Evolutionary conservation across 1,139 yeast species (phyloP).

Genomic region (Yamadazyma triangularis): DNA sequence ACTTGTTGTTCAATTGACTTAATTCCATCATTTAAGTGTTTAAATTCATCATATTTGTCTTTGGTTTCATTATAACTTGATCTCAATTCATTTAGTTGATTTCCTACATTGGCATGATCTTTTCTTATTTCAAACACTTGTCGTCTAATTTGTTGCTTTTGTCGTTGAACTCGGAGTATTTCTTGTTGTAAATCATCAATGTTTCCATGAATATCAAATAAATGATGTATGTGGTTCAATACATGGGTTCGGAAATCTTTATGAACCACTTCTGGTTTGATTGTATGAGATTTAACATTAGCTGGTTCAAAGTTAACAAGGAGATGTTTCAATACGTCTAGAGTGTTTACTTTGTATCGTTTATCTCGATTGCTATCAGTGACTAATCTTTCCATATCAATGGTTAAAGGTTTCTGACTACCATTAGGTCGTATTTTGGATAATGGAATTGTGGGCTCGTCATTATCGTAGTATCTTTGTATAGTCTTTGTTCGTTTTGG

Average conservation of each 20-base stretch:
- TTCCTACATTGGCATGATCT: slow-evolving; percentile 35
- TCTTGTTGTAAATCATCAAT: slow-evolving; percentile 38
- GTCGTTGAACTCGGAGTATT: slow-evolving; percentile 30
- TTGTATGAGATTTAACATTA: slow-evolving; percentile 9
- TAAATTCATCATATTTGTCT: slow-evolving; percentile 19
- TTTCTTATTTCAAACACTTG: slow-evolving; percentile 35
- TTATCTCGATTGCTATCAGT: slow-evolving; percentile 20
- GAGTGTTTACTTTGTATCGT: slow-evolving; percentile 25
- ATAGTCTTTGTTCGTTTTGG: too few species aligned
- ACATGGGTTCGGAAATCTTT: slow-evolving; percentile 30
- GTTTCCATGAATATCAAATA: slow-evolving; percentile 35
- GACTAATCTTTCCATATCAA: slow-evolving; percentile 26
- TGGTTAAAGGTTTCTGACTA: slow-evolving; percentile 23
- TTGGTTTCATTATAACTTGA: slow-evolving; percentile 21
- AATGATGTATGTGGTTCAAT: slow-evolving; percentile 23
- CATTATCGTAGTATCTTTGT: too few species aligned
- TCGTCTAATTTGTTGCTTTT: slow-evolving; percentile 38
- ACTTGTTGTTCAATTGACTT: slow-evolving; percentile 4
- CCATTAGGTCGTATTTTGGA: slow-evolving; percentile 16
- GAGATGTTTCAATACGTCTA: slow-evolving; percentile 36
- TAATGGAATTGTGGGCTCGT: slow-evolving; percentile 13
- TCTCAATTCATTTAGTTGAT: slow-evolving; percentile 36
- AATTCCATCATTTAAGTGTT: slow-evolving; percentile 12
- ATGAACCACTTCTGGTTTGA: slow-evolving; percentile 21
- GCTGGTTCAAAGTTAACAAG: slow-evolving; percentile 24